phyloP scores from a whole-genome alignment of 73 alveolate species.

The Breviolum minutum region DNA sequence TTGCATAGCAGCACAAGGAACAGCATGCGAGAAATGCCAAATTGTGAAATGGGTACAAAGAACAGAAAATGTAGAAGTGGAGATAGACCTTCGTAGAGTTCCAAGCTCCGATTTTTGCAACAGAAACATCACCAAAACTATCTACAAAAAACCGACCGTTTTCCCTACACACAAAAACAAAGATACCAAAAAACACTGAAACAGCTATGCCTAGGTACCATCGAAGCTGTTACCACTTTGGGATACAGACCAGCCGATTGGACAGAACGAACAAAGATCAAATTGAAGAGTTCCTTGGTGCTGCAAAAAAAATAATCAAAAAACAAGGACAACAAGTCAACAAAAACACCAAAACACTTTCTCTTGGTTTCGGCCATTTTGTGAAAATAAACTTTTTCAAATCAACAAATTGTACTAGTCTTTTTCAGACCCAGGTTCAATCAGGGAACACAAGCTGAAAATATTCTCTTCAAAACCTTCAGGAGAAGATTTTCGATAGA shows the following conservation, averaged over 20 bases:
- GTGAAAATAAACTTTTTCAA: too few species aligned
- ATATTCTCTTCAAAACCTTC: conserved; percentile 84
- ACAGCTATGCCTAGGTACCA: neutral
- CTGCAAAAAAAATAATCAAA: too few species aligned
- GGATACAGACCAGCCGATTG: conserved; percentile 76
- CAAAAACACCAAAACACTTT: too few species aligned
- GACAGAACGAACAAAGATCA: conserved; percentile 82
- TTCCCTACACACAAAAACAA: neutral
- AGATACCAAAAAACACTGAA: neutral
- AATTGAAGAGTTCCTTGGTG: conserved; percentile 41
- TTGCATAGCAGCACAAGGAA: conserved; percentile 55
- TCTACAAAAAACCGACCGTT: neutral
- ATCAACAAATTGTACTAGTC: too few species aligned
- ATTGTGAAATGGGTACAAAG: conserved; percentile 87
- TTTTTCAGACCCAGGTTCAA: neutral
- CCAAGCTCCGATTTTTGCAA: neutral
- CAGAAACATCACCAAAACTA: neutral
- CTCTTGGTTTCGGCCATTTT: too few species aligned
- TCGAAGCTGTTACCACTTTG: conserved; percentile 68
- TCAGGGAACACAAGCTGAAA: conserved; percentile 74
- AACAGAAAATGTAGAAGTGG: conserved; percentile 79
- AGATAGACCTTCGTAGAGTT: conserved; percentile 10
- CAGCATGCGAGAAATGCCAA: neutral
- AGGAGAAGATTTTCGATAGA: conserved; percentile 78
- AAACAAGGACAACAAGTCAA: too few species aligned